Base-by-base conservation (phyloP, 331 rosid genomes). In the Erythrophleum ivorense region DNA sequence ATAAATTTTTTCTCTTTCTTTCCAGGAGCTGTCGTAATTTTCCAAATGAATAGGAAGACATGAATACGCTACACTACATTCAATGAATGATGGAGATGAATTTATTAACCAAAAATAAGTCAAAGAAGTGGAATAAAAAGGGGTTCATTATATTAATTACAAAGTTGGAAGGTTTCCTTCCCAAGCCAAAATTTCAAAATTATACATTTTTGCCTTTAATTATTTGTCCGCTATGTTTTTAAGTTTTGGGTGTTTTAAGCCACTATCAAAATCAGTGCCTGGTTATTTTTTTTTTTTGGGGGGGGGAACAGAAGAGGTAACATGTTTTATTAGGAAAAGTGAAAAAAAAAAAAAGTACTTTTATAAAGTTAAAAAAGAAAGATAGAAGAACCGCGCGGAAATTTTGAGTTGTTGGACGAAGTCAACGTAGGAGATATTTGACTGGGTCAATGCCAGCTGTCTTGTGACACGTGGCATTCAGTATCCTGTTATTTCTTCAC, bases 251-350 rank as follows among this genome's bases (percentile, higher is more conserved):
- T 29, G 38, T 11, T 60, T 60, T 11, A 29, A 29, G 40, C 1
- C 40, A 18, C 21, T 63, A 48, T 62, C 7, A 77, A 63, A 63
- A 63, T 63, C 80, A 48, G 80, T 77, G 73, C 63, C 21, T 11
- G 60, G 7, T 33, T 3, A 7, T 70, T 18, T 29, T 62, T 6
- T 41, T 33, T 31, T 19, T 45, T 10, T 6, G 18, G 41, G 6
- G 15, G 46, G 0, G 1, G 4, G 0, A 49, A 69, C 50, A 8
- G 10, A 24, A 10, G 4, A n/a, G 3, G 0, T 13, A 24, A 43
- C 53, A 43, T 15, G n/a, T 10, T 12, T 24, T 21, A 10, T 8
- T 7, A 1, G 9, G 4, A 72, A 71, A 52, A 12, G 6, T 0
- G 1, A 9, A 62, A 9, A 34, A 18, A 4, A 1, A 5, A 13